Conservation (phyloP, 2,329 filamentous ascomycete species). For the Albifimbria verrucaria region DNA sequence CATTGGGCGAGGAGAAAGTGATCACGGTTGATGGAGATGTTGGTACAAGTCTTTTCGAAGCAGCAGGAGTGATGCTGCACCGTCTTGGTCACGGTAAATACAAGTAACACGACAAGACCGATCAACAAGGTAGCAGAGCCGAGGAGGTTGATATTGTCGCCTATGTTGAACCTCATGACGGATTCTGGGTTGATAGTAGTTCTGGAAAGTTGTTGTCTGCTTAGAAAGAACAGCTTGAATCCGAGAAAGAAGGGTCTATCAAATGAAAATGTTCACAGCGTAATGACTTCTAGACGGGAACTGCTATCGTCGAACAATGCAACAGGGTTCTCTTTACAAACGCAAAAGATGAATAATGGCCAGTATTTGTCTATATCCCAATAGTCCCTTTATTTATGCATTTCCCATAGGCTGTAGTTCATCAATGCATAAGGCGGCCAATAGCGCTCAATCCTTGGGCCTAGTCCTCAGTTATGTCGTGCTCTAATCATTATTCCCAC, state of each 20-base stretch:
- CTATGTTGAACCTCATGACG: not conserved
- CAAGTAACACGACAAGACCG: constrained; percentile 1
- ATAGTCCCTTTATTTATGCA: no score
- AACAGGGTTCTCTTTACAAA: no score
- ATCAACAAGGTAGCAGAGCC: not conserved
- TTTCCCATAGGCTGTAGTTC: no score
- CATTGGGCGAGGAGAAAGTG: constrained; percentile 2
- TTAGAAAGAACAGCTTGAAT: no score
- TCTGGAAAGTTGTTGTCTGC: no score
- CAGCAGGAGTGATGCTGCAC: constrained; percentile 1
- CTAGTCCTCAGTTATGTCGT: not conserved
- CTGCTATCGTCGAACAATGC: no score
- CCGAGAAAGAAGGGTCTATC: no score
- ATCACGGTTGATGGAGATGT: not conserved
- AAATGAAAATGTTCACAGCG: no score
- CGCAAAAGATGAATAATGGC: no score
- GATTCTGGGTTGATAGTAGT: not conserved
- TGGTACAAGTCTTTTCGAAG: constrained; percentile 3
- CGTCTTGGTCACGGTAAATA: not conserved
- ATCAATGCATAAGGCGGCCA: not conserved
- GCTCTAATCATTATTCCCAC: not conserved
- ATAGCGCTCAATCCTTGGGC: not conserved
- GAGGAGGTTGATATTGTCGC: not conserved
- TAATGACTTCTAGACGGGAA: no score
- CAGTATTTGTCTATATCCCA: no score